These are phyloP conservation scores for Casuarina equisetifolia DNA, from an alignment of 306 rosid species.

Conservation along the genomic window DNA sequence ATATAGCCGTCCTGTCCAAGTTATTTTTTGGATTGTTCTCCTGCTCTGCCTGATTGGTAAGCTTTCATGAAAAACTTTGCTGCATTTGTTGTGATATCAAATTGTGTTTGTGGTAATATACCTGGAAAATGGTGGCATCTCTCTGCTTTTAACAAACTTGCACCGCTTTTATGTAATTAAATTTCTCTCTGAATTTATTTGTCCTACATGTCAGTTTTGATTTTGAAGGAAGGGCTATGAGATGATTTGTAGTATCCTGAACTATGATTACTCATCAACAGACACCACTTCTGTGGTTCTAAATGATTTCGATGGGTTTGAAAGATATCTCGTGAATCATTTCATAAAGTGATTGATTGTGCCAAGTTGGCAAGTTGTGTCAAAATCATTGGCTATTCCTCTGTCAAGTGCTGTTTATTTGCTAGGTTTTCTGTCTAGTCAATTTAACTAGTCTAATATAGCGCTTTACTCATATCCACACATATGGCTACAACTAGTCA, in stretches of 20 bases:
- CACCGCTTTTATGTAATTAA: background rate
- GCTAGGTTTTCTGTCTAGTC: background rate
- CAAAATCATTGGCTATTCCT: background rate
- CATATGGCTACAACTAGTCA: background rate
- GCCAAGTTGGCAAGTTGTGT: background rate
- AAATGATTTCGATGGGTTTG: background rate
- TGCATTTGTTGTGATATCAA: background rate
- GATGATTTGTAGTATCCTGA: background rate
- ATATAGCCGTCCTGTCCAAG: conserved; percentile 68
- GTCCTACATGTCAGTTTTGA: background rate
- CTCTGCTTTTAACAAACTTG: background rate
- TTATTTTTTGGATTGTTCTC: conserved; percentile 55
- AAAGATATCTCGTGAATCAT: background rate
- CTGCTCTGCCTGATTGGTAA: conserved; percentile 78
- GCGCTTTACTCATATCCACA: background rate
- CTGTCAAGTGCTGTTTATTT: conserved; percentile 2
- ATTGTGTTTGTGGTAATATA: background rate
- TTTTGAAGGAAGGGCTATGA: background rate
- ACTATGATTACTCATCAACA: background rate
- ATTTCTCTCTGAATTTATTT: background rate
- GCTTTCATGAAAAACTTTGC: conserved; percentile 20
- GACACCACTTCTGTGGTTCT: background rate
- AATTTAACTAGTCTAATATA: background rate
- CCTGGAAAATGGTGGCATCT: background rate
- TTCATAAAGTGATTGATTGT: background rate